Evolutionary conservation across 495 filamentous ascomycete species (phyloP).

Genomic region (Diplogelasinospora grovesii): DNA sequence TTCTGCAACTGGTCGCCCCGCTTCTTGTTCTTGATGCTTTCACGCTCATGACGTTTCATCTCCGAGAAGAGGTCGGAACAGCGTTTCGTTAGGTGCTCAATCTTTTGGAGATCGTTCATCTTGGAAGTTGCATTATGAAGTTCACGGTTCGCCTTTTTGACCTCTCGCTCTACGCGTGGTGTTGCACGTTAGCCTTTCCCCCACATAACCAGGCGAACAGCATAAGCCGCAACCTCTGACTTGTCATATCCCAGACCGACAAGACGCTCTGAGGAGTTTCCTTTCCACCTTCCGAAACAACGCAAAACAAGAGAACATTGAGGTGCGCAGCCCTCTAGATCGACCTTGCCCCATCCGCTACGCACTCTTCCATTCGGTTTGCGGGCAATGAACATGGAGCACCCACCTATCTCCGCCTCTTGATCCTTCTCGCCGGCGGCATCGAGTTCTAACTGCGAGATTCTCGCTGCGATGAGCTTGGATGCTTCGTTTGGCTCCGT

Average conservation of each 20-base stretch:
- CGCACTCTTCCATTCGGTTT: neutral
- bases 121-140: constrained; percentile 72
- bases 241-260: no score
- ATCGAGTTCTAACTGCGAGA: constrained; percentile 91
- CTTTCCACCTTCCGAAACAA: no score
- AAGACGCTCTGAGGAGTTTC: no score
- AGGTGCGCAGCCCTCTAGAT: no score
- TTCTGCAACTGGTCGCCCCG: constrained; percentile 91
- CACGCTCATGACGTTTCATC: constrained; percentile 91
- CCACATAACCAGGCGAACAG: neutral
- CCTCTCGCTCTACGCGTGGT: constrained; percentile 49
- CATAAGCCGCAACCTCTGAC: no score
- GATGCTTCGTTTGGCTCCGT: constrained; percentile 78
- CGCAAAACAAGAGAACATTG: no score
- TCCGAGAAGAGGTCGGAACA: constrained; percentile 86
- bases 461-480: constrained; percentile 85
- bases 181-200: constrained; percentile 14
- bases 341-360: no score
- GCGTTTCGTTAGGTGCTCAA: constrained; percentile 83
- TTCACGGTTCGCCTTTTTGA: constrained; percentile 90
- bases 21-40: constrained; percentile 93
- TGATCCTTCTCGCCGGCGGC: constrained; percentile 90
- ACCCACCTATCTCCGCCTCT: constrained; percentile 93
- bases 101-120: constrained; percentile 64
- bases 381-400: constrained; percentile 1